Conservation (phyloP, 83 land plant genomes). For the Diphasiastrum complanatum region DNA sequence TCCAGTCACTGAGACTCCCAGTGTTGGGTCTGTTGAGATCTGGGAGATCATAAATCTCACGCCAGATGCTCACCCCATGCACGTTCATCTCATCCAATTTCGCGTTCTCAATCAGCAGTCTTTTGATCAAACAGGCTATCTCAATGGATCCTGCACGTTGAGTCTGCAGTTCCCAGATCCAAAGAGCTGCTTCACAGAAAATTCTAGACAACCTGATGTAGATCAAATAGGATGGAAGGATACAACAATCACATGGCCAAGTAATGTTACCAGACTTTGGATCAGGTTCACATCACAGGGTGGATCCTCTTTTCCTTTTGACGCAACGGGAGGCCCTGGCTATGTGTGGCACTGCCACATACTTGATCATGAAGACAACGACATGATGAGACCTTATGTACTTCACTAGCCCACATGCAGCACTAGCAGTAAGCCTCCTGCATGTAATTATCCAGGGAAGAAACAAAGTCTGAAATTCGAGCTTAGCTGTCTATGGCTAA, state of each 20-base stretch:
- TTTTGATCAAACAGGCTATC: background rate
- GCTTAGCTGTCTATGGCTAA: no score
- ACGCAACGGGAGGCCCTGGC: conserved; percentile 8
- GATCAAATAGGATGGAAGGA: conserved; percentile 9
- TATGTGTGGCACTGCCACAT: conserved; percentile 13
- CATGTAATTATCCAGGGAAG: no score
- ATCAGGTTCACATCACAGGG: no score
- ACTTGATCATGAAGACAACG: conserved; percentile 10
- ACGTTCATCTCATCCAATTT: conserved; percentile 4
- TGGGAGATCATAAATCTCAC: conserved; percentile 6
- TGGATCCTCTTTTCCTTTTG: conserved; percentile 14
- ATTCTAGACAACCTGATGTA: background rate
- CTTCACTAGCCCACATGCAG: no score
- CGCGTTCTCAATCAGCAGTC: no score
- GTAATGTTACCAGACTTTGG: no score
- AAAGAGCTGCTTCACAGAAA: background rate
- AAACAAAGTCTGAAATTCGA: no score
- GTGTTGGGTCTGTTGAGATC: background rate
- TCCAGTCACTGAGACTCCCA: conserved; percentile 1
- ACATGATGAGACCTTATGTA: conserved; percentile 11
- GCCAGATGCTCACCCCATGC: no score
- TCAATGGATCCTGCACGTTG: background rate
- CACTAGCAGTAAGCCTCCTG: no score
- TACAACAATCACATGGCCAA: no score
- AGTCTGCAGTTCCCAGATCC: background rate